Evolutionary conservation across 2,329 filamentous ascomycete species (phyloP).

Genomic region (Huntiella decipiens): DNA sequence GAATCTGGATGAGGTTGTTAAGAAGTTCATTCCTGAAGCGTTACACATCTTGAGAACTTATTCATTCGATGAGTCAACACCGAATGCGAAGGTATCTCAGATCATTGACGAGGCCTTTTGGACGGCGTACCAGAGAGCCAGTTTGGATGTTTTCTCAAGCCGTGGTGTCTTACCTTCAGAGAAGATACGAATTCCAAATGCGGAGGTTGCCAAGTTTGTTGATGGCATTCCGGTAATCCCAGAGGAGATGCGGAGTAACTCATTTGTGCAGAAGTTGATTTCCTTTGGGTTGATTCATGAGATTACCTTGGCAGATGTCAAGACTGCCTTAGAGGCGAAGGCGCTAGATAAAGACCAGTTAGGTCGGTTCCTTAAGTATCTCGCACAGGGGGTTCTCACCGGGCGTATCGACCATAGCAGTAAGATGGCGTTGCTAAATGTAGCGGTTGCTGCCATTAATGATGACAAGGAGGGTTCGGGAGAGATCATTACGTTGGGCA

Average conservation of each 20-base stretch:
- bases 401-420: conserved; percentile 53
- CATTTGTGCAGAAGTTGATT: conserved; percentile 61
- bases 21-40: conserved; percentile 55
- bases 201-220: conserved; percentile 54
- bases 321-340: conserved; percentile 60
- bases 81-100: conserved; percentile 62
- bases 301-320: conserved; percentile 74
- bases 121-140: conserved; percentile 67
- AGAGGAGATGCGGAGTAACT: conserved; percentile 50
- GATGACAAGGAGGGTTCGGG: conserved; percentile 39
- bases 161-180: conserved; percentile 72
- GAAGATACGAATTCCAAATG: conserved; percentile 55
- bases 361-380: conserved; percentile 69
- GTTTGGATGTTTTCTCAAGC: conserved; percentile 75
- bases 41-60: conserved; percentile 75
- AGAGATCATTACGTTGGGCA: conserved; percentile 57
- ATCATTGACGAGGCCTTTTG: conserved; percentile 92
- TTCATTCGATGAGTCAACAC: conserved; percentile 76
- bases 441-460: conserved; percentile 55
- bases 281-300: conserved; percentile 75
- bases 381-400: conserved; percentile 49
- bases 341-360: conserved; percentile 65
- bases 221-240: conserved; percentile 77
- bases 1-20: conserved; percentile 43
- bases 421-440: conserved; percentile 53